Base-by-base conservation (phyloP, 164 flowering plant species). In the Vitis amurensis region DNA sequence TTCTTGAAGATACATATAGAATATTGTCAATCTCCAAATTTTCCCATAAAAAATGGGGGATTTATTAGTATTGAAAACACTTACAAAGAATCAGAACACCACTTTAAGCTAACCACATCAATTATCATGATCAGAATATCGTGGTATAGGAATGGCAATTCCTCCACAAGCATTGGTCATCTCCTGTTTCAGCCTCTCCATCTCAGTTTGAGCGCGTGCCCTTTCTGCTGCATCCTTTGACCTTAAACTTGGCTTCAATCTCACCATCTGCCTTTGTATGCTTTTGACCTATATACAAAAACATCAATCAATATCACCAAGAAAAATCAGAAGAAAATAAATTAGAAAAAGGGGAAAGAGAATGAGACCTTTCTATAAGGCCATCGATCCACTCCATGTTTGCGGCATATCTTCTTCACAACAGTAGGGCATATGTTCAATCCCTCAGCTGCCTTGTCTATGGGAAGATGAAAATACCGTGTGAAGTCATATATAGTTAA, bases 311-410 rank as follows among this genome's bases (percentile, higher is more conserved):
- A 11, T 31, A 31, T 23, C 27, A 23, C 27, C 27, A 23, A 23
- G 27, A 23, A 23, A 23, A 23, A 23, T 23, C 27, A 23, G 44
- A 6, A 31, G 4, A 17, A 11, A 17, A 11, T 13, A 27, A 11
- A 50, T 2, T 9, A 19, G 16, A 55, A 31, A 11, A 37, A 56
- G 48, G 15, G 57, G 37, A 56, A 19, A 44, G 58, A 50, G 49
- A 37, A 50, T 55, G 50, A 31, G 44, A 88, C 93, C 91, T 86
- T 87, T 69, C 93, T 74, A 49, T 83, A 63, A 13, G 93, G 93
- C 93, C 93, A 89, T 51, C 93, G 74, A 8, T 3, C 0, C 51
- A 86, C 17, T 10, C 79, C 79, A 62, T 61, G 4, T 55, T 66
- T 70, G 8, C 88, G 77, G 69, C 89, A 85, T 19, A 83, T 81